Base-by-base conservation (phyloP, 2,329 filamentous ascomycete genomes). In the Clarireedia monteithiana region DNA sequence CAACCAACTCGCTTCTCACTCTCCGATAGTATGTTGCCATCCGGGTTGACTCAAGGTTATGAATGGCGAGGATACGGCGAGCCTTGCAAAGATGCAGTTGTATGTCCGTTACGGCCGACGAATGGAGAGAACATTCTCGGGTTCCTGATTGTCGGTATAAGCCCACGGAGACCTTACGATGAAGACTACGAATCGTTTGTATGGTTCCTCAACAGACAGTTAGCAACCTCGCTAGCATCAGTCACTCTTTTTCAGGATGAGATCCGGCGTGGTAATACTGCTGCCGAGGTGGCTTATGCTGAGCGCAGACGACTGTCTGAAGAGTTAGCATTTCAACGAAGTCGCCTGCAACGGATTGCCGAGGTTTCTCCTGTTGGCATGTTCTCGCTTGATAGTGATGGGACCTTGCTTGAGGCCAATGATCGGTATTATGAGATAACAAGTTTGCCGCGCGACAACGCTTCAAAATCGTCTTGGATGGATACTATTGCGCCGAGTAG, bases 181-280 rank as follows among this genome's bases (percentile, higher is more conserved):
- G 82, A 85, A 27, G 88, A 91, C 62, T 94, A 91, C 65, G 79
- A 82, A 59, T 75, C 78, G 87, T 94, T 92, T 63, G 77, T 92
- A 39, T 84, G 88, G 63, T 76, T 92, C 1, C 72, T 92, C 5
- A 85, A 83, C 47, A 80, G 88, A 23, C 89, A 92, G 67, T 74
- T 92, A 7, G 87, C 85, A 7, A 92, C 88, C 0, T 90, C 88
- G 0, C 78, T 92, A 68, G 88, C 88, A 1, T 91, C 88, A 0
- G 88, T 91, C 0, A 86, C 91, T 0, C 71, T 94, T 1, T 91
- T 91, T 56, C 88, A 92, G 67, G 88, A 92, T 62, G 89, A 94
- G 67, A 91, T 92, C 60, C 81, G 80, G 57, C 79, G 87, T 59
- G 85, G 87, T 0, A 83, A 88, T 66, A 79, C 77, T 63, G 88